phyloP scores from a whole-genome alignment of 2,329 filamentous ascomycete species.

The Bipolaris zeicola region DNA sequence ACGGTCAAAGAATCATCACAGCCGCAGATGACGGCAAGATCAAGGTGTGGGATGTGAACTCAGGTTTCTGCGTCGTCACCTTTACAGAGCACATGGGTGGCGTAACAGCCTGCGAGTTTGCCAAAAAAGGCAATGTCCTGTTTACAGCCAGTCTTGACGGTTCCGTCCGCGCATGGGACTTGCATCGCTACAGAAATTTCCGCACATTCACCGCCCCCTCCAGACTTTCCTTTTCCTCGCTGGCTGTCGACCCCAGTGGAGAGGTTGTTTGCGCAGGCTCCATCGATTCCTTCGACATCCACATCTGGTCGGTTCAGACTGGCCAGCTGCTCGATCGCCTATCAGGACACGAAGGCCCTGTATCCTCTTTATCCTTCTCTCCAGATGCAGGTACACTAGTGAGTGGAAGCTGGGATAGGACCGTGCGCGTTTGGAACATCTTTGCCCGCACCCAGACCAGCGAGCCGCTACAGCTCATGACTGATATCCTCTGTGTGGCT shows the following conservation, averaged over 20 bases:
- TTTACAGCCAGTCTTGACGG: slow-evolving; percentile 96
- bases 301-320: slow-evolving; percentile 98
- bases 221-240: slow-evolving; percentile 86
- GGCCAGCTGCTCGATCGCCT: slow-evolving; percentile 91
- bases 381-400: slow-evolving; percentile 83
- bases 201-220: slow-evolving; percentile 95
- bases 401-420: slow-evolving; percentile 96
- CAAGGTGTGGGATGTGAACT: slow-evolving; percentile 97
- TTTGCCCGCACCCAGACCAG: slow-evolving; percentile 94
- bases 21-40: slow-evolving; percentile 96
- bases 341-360: slow-evolving; percentile 90
- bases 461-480: slow-evolving; percentile 88
- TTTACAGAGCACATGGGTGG: slow-evolving; percentile 97
- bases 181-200: slow-evolving; percentile 96
- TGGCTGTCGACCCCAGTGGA: slow-evolving; percentile 95
- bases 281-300: slow-evolving; percentile 93
- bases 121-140: slow-evolving; percentile 91
- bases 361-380: slow-evolving; percentile 86
- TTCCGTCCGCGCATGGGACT: slow-evolving; percentile 92
- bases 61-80: slow-evolving; percentile 96
- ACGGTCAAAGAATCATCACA: slow-evolving; percentile 90
- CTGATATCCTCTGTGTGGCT: slow-evolving; percentile 85
- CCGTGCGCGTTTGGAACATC: slow-evolving; percentile 93
- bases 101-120: slow-evolving; percentile 92
- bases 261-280: slow-evolving; percentile 96